Evolutionary conservation across 176 grass and related monocot genomes (phyloP).

Genomic region (Cenchrus fungigraminus): DNA sequence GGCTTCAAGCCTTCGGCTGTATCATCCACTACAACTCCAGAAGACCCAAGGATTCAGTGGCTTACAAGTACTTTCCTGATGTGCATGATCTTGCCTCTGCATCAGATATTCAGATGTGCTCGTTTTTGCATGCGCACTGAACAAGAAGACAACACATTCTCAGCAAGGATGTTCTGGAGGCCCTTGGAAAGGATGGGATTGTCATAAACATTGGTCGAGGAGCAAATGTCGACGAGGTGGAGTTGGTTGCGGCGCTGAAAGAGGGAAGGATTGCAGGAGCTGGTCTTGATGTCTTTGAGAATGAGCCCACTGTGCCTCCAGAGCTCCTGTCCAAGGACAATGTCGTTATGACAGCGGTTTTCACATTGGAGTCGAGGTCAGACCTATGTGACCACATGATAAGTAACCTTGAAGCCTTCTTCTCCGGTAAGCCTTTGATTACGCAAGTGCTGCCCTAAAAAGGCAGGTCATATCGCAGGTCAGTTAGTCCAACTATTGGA

Average conservation of each 20-base stretch:
- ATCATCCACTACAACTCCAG: slow-evolving; percentile 53
- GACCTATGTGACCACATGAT: slow-evolving; percentile 26
- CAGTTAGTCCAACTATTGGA: background rate
- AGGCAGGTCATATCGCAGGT: background rate
- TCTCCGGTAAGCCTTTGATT: slow-evolving; percentile 40
- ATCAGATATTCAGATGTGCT: slow-evolving; percentile 49
- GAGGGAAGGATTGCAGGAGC: slow-evolving; percentile 47
- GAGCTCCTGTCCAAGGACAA: slow-evolving; percentile 64
- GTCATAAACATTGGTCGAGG: slow-evolving; percentile 62
- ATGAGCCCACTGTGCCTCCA: slow-evolving; percentile 41
- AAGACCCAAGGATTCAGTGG: slow-evolving; percentile 10
- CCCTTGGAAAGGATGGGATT: slow-evolving; percentile 53
- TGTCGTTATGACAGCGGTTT: slow-evolving; percentile 50
- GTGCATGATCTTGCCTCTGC: slow-evolving; percentile 36
- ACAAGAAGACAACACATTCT: slow-evolving; percentile 52
- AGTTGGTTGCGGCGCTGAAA: slow-evolving; percentile 33
- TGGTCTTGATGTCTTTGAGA: slow-evolving; percentile 68
- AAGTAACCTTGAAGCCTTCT: slow-evolving; percentile 64
- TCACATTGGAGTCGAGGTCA: slow-evolving; percentile 30
- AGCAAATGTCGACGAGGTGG: slow-evolving; percentile 46
- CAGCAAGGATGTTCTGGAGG: slow-evolving; percentile 44
- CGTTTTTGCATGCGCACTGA: slow-evolving; percentile 39
- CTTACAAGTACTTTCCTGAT: slow-evolving; percentile 34
- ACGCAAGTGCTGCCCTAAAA: background rate
- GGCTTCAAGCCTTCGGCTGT: slow-evolving; percentile 61